Base-by-base conservation (phyloP, 225 moss, liverwort and hornwort species). In the Physcomitrellopsis africana region DNA sequence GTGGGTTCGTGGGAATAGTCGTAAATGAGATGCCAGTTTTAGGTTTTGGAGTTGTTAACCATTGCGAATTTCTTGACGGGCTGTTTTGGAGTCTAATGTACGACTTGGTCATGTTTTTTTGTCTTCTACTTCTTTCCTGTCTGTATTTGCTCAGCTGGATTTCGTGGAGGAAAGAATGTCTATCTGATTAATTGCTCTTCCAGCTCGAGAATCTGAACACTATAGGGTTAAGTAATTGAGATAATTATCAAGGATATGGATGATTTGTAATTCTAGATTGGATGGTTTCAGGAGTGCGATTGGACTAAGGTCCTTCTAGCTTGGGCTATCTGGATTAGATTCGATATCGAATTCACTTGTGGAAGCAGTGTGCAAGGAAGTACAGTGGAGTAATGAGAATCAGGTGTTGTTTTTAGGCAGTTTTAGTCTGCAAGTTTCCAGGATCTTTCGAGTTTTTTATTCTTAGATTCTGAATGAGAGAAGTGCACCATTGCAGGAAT, bases 401-500 rank as follows among this genome's bases (percentile, higher is more conserved):
- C 17, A 1, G 24, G 24, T 11, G 53, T 68, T 2, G 5, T 19
- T 44, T 15, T 53, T 4, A 37, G 17, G 43, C 3, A n/a, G 19
- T 64, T 23, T 52, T 13, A 42, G 3, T 51, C 11, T 3, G 55
- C 43, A 1, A 5, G 14, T 43, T 60, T 41, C 16, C 19, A 10
- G 3, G n/a, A 27, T 10, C 0, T 62, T 10, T 67, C 20, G 27
- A 65, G 32, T 4, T 37, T 37, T 19, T 20, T 10, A 37, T 37
- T 37, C 22, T 14, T 27, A 10, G 54, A 9, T 68, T 37, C 32
- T 37, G 7, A 9, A 43, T 70, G 43, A 77, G 24, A 42, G 10
- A 66, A 42, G 17, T 16, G 47, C 19, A 16, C 15, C 19, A 13
- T 69, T 79, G 80, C 85, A 93, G 93, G 93, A 15, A 72, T 93